Base-by-base conservation (phyloP, 257 asterid genomes). In the Linaria vulgaris region DNA sequence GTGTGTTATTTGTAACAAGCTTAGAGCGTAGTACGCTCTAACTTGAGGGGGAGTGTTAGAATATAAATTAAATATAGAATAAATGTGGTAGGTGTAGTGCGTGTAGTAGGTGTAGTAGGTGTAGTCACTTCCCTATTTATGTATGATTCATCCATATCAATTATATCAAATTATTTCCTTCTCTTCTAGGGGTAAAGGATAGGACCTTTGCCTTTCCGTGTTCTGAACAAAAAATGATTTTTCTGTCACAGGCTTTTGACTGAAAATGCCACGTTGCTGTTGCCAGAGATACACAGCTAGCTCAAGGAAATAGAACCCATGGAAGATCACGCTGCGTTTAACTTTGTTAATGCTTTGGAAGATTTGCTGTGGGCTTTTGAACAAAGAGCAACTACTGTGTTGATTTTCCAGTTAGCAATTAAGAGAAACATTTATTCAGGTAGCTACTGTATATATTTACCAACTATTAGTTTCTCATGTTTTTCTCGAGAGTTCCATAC, bases 361-460 rank as follows among this genome's bases (percentile, higher is more conserved):
- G 96, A 92, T 75, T 54, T 87, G 77, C 76, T 92, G 74, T 92
- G 97, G 99, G 89, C 96, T 56, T 92, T 82, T 78, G 97, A 89
- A 72, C 86, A 66, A 54, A 88, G 99, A 56, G 97, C 97, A 61
- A 82, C 97, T 50, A 97, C 99, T 52, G 68, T 95, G 8, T 85
- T 90, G 91, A 72, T 92, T 79, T 92, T 92, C 85, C 97, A 87
- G 56, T 77, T 92, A 73, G 97, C 99, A 38, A 74, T 87, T 66
- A 89, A 85, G 75, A 83, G 94, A 80, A 83, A 80, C 74, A 82
- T 88, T 47, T 92, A 53, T 92, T 80, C 86, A 86, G 97, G 98
- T 92, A 79, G 25, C 75, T 48, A 27, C 61, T 37, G 14, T 22
- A 45, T 8, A 27, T 61, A 21, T 59, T 19, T 53, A 11, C 47